Evolutionary conservation across 257 asterid species (phyloP).

Genomic region (Ilex asprella): DNA sequence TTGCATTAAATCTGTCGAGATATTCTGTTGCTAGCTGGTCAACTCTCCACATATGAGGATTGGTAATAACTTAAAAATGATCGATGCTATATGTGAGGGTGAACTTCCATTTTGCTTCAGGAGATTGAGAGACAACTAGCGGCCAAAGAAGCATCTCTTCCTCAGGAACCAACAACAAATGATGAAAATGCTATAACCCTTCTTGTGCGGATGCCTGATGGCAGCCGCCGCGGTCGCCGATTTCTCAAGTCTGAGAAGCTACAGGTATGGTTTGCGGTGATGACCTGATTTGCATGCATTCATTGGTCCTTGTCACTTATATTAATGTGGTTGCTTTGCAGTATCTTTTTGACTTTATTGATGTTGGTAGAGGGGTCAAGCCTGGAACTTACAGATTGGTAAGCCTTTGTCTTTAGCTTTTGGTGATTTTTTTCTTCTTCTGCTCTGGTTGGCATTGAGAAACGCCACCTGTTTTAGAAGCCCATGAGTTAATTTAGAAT

Average conservation of each 20-base stretch:
- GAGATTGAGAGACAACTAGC: constrained; percentile 84
- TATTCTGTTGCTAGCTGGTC: too few relatives aligned
- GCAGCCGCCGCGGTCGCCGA: constrained; percentile 88
- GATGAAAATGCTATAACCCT: constrained; percentile 84
- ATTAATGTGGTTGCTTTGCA: constrained; percentile 29
- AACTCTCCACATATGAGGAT: too few relatives aligned
- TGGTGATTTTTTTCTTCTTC: too few relatives aligned
- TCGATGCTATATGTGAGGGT: too few relatives aligned
- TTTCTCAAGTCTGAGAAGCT: constrained; percentile 81
- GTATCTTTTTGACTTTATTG: constrained; percentile 85
- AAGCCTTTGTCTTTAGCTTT: constrained; percentile 12
- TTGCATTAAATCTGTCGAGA: too few relatives aligned
- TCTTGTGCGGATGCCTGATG: constrained; percentile 95
- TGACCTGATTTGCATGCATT: background rate
- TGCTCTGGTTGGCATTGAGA: constrained; percentile 1
- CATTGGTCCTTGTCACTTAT: constrained; percentile 13
- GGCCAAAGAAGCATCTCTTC: constrained; percentile 90
- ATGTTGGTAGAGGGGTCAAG: constrained; percentile 66
- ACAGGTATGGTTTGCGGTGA: constrained; percentile 48
- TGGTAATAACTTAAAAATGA: too few relatives aligned
- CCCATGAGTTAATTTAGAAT: too few relatives aligned
- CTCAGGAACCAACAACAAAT: constrained; percentile 74
- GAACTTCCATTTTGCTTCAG: constrained; percentile 22
- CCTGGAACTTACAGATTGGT: constrained; percentile 97
- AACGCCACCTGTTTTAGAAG: too few relatives aligned